Percentiles rank a stretch among this genome's conserved stretches.
phyloP scores from a whole-genome alignment of 768 basidiomycete genomes.

The Tulasnella calospora region DNA sequence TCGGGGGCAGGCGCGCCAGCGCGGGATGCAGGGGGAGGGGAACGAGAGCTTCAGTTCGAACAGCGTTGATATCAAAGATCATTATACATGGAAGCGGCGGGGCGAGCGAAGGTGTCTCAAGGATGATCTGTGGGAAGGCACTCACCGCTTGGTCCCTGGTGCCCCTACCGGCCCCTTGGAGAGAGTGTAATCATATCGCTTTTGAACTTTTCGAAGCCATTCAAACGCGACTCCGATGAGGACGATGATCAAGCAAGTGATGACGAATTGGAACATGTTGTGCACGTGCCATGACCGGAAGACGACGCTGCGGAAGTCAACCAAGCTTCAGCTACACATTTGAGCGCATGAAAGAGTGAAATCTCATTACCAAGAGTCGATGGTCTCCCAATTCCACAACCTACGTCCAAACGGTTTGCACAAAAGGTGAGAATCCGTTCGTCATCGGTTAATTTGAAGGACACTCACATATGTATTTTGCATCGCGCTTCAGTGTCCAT shows the following conservation, averaged over 20 bases:
- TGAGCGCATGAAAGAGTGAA: not conserved
- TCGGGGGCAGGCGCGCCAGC: not conserved
- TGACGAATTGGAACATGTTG: conserved; percentile 50
- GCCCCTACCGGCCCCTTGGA: conserved; percentile 55
- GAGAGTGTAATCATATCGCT: conserved; percentile 54
- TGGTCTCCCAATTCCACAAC: conserved; percentile 29
- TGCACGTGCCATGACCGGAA: conserved; percentile 44
- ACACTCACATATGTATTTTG: conserved; percentile 20
- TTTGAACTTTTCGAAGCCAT: conserved; percentile 64
- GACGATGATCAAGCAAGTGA: conserved; percentile 63
- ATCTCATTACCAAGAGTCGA: conserved; percentile 14
- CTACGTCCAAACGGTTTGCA: not conserved
- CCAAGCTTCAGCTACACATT: not conserved
- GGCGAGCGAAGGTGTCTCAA: not conserved
- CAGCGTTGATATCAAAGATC: conserved; percentile 34
- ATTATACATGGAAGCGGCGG: conserved; percentile 36
- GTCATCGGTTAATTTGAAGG: conserved; percentile 60
- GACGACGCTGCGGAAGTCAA: conserved; percentile 61
- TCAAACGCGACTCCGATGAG: conserved; percentile 71
- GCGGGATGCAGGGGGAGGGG: conserved; percentile 7
- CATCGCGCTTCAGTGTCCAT: conserved; percentile 5
- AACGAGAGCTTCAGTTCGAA: conserved; percentile 2
- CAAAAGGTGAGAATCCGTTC: not conserved
- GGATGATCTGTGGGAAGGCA: conserved; percentile 30
- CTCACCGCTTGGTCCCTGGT: conserved; percentile 48